These are phyloP conservation scores for Aspergillus brasiliensis DNA, from an alignment of 2,329 filamentous ascomycete species.

Conservation along the genomic window DNA sequence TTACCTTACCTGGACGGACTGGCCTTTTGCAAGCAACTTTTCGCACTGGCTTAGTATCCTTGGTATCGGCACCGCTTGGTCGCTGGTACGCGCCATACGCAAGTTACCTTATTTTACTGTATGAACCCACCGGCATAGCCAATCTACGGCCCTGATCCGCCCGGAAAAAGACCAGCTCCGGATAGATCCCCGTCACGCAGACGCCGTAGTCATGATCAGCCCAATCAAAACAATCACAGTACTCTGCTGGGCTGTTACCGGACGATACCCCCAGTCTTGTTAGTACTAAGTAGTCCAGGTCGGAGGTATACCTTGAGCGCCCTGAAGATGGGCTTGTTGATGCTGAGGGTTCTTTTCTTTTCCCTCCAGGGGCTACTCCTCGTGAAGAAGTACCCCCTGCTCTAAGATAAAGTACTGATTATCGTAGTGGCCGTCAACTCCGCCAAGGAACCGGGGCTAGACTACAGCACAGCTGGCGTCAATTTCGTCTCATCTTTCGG, in stretches of 20 bases:
- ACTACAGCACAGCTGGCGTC: background rate
- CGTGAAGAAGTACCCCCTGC: background rate
- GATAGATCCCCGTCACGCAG: constrained; percentile 14
- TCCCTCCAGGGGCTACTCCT: background rate
- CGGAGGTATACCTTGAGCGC: background rate
- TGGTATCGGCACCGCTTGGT: background rate
- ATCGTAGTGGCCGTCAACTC: background rate
- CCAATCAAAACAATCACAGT: constrained; percentile 6
- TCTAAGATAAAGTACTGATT: background rate
- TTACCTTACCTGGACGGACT: background rate
- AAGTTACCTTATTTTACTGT: constrained; percentile 15
- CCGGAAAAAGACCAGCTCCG: constrained; percentile 20
- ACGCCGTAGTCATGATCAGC: background rate
- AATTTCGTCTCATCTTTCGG: background rate
- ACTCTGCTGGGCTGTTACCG: constrained; percentile 1
- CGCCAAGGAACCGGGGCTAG: background rate
- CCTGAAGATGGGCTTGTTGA: background rate
- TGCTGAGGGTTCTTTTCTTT: background rate
- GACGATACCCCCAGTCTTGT: background rate
- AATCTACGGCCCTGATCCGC: constrained; percentile 6
- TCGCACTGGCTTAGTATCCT: background rate
- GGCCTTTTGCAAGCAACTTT: constrained; percentile 4
- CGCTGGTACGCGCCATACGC: constrained; percentile 10
- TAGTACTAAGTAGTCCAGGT: background rate
- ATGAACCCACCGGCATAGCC: constrained; percentile 7